Conservation (phyloP, 768 basidiomycete genomes). For the Pisolithus orientalis region DNA sequence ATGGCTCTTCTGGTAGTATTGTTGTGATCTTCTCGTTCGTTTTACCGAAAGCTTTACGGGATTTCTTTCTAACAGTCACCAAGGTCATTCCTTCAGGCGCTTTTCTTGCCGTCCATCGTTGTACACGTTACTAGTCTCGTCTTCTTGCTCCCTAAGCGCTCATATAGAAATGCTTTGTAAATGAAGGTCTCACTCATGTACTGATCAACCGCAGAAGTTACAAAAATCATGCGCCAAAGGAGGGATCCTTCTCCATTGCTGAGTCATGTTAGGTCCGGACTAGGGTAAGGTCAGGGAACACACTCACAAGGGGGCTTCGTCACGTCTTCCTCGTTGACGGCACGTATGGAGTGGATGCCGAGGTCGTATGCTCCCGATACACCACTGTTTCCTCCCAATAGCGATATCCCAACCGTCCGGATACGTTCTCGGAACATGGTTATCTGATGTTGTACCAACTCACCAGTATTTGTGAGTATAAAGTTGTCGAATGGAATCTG, state of each 20-base stretch:
- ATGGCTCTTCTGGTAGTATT: slow-evolving; percentile 69
- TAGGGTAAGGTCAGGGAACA: background rate
- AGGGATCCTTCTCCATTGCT: slow-evolving; percentile 24
- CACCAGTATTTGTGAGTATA: slow-evolving; percentile 67
- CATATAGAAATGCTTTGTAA: slow-evolving; percentile 14
- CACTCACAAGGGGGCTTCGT: slow-evolving; percentile 26
- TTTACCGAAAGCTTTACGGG: background rate
- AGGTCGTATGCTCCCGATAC: slow-evolving; percentile 75
- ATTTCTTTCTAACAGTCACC: slow-evolving; percentile 3
- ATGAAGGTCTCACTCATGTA: slow-evolving; percentile 17
- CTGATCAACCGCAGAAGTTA: background rate
- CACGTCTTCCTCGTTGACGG: slow-evolving; percentile 72
- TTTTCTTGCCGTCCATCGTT: slow-evolving; percentile 5
- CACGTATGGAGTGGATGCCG: slow-evolving; percentile 72
- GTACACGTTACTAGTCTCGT: slow-evolving; percentile 10
- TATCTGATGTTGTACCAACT: slow-evolving; percentile 64
- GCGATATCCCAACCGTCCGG: slow-evolving; percentile 77
- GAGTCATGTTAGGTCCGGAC: background rate
- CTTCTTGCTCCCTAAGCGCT: slow-evolving; percentile 1
- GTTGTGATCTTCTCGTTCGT: slow-evolving; percentile 32
- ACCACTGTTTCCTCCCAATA: slow-evolving; percentile 80
- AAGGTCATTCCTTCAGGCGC: slow-evolving; percentile 4
- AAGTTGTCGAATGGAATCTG: slow-evolving; percentile 82
- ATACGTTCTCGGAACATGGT: slow-evolving; percentile 71
- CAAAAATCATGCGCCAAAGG: slow-evolving; percentile 14